Evolutionary conservation across 2,329 filamentous ascomycete genomes (phyloP).

Genomic region (Blastomyces gilchristii): DNA sequence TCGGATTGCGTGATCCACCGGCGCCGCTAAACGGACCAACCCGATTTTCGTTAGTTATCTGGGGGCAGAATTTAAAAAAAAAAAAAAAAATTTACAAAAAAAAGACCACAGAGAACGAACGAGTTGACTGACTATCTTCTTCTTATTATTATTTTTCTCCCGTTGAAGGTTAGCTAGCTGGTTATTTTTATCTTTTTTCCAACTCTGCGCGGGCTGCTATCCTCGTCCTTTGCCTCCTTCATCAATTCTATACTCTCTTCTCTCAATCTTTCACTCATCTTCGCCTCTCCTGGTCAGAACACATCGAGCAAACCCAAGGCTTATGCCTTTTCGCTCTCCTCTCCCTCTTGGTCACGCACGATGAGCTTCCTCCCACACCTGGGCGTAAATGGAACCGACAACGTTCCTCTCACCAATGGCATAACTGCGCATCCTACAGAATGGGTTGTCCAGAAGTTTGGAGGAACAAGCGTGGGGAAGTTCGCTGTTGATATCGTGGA

Average conservation of each 20-base stretch:
- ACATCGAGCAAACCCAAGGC: background rate
- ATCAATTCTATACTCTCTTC: background rate
- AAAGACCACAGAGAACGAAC: background rate
- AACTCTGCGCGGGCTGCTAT: background rate
- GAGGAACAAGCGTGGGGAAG: conserved; percentile 90
- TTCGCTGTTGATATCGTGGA: conserved; percentile 67
- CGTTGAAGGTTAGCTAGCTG: background rate
- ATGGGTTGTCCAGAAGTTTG: conserved; percentile 93
- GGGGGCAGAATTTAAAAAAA: background rate
- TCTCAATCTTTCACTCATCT: background rate
- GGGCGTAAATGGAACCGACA: conserved; percentile 15
- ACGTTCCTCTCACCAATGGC: conserved; percentile 17
- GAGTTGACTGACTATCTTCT: too few relatives aligned
- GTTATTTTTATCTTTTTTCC: background rate
- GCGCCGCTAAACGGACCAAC: background rate
- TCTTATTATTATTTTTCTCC: background rate
- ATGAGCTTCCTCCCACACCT: conserved; percentile 13
- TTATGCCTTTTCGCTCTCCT: conserved; percentile 2
- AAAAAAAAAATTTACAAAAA: too few relatives aligned
- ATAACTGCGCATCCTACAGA: conserved; percentile 17
- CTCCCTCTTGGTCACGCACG: background rate
- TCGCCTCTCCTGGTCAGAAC: background rate
- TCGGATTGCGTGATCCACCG: conserved; percentile 8
- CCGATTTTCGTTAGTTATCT: background rate
- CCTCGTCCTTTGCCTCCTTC: background rate